Conservation (phyloP, 345 rosid genomes). For the Pugionium cornutum region DNA sequence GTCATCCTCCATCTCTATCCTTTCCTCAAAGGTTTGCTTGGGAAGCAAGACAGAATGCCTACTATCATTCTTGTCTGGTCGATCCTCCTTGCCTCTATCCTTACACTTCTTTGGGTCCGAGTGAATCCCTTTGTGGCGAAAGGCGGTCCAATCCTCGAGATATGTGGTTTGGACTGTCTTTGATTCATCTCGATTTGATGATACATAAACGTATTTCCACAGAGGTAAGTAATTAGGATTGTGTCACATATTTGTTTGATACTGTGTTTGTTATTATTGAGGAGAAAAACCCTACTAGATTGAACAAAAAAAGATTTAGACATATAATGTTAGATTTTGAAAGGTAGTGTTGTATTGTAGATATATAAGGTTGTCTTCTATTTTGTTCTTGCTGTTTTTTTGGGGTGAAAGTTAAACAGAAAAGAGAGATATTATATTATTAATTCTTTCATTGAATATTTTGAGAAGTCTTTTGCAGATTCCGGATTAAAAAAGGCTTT, state of each 20-base stretch:
- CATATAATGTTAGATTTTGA: slow-evolving; percentile 25
- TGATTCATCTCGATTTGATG: slow-evolving; percentile 28
- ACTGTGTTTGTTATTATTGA: slow-evolving; percentile 14
- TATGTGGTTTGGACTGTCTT: slow-evolving; percentile 70
- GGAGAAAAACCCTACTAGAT: slow-evolving; percentile 12
- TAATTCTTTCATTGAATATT: slow-evolving; percentile 21
- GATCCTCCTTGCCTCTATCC: slow-evolving; percentile 63
- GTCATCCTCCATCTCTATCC: slow-evolving; percentile 72
- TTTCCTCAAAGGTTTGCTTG: slow-evolving; percentile 62
- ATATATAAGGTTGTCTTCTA: slow-evolving; percentile 18
- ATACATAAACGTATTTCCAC: slow-evolving; percentile 16
- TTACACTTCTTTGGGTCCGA: slow-evolving; percentile 67
- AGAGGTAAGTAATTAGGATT: slow-evolving; percentile 32
- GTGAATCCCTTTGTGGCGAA: slow-evolving; percentile 60
- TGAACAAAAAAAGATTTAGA: slow-evolving; percentile 20
- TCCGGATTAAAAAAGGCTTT: neutral
- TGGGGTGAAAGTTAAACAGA: slow-evolving; percentile 11
- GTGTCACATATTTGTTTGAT: slow-evolving; percentile 24
- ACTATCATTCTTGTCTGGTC: slow-evolving; percentile 76
- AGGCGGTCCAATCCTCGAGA: slow-evolving; percentile 54
- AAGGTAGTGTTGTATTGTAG: slow-evolving; percentile 32
- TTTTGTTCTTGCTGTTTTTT: slow-evolving; percentile 10
- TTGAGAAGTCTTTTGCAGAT: neutral
- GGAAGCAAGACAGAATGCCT: slow-evolving; percentile 61
- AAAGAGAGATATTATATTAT: slow-evolving; percentile 18